Evolutionary conservation across 2,329 filamentous ascomycete genomes (phyloP).

Genomic region (Colletotrichum sp.): DNA sequence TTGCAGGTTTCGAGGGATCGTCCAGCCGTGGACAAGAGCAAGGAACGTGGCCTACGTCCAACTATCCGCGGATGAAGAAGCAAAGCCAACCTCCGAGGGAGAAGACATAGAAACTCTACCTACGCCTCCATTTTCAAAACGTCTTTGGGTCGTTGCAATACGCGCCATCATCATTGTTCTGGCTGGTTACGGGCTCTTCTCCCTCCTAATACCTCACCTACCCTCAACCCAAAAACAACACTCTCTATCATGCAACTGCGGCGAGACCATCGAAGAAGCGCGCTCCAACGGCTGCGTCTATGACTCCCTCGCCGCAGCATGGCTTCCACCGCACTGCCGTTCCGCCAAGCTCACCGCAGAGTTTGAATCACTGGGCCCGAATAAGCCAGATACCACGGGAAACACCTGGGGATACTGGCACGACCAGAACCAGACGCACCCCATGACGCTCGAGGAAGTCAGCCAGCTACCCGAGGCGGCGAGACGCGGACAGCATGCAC

Average conservation of each 20-base stretch:
- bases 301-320: conserved; percentile 37
- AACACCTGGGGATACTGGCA: conserved; percentile 34
- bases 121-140: neutral
- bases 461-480: conserved; percentile 4
- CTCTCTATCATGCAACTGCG: conserved; percentile 32
- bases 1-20: neutral
- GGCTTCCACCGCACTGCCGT: conserved; percentile 37
- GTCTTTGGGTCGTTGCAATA: no score
- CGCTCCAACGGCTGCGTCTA: conserved; percentile 32
- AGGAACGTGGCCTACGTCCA: neutral
- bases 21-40: neutral
- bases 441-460: conserved; percentile 25
- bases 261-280: conserved; percentile 32
- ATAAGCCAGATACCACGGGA: conserved; percentile 24
- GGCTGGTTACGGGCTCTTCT: neutral
- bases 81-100: fast-evolving
- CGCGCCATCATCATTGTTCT: neutral
- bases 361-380: conserved; percentile 33
- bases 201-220: neutral
- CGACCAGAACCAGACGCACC: conserved; percentile 27
- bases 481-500: conserved; percentile 11
- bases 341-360: conserved; percentile 35
- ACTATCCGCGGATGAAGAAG: neutral
- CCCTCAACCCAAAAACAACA: neutral
- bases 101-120: fast-evolving